phyloP scores from a whole-genome alignment of 73 alveolate species.

The Paramecium pentaurelia region DNA sequence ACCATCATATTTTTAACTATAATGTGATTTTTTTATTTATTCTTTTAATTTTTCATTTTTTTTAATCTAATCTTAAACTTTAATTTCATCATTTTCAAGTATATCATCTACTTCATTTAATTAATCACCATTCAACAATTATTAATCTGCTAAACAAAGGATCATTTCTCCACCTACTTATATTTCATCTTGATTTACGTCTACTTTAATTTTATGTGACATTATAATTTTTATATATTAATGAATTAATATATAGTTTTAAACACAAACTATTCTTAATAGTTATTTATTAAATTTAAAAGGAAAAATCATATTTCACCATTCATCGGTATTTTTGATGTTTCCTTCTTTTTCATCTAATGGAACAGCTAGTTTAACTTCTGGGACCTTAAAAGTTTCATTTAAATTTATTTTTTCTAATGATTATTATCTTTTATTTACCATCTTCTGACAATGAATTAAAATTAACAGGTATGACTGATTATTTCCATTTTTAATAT shows the following conservation, averaged over 20 bases:
- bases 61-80: neutral
- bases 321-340: neutral
- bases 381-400: neutral
- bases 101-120: conserved; percentile 15
- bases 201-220: neutral
- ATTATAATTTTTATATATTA: neutral
- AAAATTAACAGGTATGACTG: neutral
- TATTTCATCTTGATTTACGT: conserved; percentile 37
- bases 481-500: neutral
- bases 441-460: neutral
- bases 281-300: neutral
- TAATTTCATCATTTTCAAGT: neutral
- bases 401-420: neutral
- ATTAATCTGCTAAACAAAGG: neutral
- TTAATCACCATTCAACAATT: neutral
- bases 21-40: neutral
- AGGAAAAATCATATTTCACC: neutral
- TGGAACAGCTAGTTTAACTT: conserved; percentile 6
- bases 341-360: conserved; percentile 21
- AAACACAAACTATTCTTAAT: neutral
- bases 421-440: neutral
- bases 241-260: no score
- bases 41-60: neutral
- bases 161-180: neutral
- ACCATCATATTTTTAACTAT: neutral